Conservation (phyloP, 2,329 filamentous ascomycete genomes). For the Botrytis sinoallii region DNA sequence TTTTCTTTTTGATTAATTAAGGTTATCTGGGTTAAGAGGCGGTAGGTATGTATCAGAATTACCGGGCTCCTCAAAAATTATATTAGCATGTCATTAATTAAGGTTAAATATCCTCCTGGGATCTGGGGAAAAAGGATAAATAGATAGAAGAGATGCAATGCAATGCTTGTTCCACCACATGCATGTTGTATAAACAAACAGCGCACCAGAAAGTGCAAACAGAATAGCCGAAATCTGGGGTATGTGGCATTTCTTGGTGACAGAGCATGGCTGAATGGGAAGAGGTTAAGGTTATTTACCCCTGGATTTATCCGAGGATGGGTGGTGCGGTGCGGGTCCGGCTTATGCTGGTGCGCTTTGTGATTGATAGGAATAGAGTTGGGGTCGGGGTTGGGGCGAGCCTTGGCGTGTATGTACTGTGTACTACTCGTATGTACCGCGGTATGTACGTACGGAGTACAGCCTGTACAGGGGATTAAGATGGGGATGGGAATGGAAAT, state of each 20-base stretch:
- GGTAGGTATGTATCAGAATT: no score
- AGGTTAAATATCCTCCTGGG: no score
- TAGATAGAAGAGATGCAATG: not conserved
- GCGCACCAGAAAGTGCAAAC: not conserved
- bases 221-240: constrained; percentile 17
- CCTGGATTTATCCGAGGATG: constrained; percentile 13
- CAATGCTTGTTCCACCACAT: not conserved
- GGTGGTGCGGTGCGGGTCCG: not conserved
- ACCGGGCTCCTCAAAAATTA: no score
- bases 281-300: not conserved
- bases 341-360: not conserved
- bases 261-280: not conserved
- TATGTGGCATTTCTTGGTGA: not conserved
- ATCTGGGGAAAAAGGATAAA: not conserved
- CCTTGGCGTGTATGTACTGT: not conserved
- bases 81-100: no score
- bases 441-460: not conserved
- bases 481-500: not conserved
- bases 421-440: not conserved
- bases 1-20: no score
- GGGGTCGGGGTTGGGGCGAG: not conserved
- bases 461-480: no score
- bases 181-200: not conserved
- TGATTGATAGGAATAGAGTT: not conserved
- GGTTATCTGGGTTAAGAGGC: no score